phyloP scores from a whole-genome alignment of 164 flowering plant species.

The Magnolia sinica region DNA sequence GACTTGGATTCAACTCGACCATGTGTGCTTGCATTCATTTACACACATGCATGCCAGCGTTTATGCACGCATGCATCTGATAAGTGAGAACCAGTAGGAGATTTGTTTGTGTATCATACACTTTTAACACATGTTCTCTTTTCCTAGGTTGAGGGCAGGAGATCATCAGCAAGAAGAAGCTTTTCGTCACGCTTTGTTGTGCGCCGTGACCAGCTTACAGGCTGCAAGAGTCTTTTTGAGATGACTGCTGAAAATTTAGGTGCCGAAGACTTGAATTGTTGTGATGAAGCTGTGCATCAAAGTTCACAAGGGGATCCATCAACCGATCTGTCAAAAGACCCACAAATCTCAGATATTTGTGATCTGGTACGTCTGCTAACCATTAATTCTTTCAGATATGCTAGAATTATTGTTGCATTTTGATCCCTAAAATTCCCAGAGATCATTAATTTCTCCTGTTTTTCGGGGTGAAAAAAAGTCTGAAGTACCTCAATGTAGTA shows the following conservation, averaged over 20 bases:
- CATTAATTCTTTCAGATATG: background rate
- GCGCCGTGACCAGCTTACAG: too few relatives aligned
- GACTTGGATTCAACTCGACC: background rate
- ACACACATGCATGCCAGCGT: background rate
- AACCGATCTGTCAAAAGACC: slow-evolving; percentile 21
- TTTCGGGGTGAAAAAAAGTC: background rate
- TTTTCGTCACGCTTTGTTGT: slow-evolving; percentile 38
- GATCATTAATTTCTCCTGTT: background rate
- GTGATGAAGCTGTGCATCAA: slow-evolving; percentile 12
- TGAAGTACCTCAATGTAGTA: background rate
- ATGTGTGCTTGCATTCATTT: background rate
- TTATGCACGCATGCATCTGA: background rate
- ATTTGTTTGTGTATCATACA: background rate
- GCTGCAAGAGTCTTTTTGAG: too few relatives aligned
- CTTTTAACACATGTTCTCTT: background rate
- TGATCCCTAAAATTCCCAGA: background rate
- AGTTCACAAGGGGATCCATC: slow-evolving; percentile 17
- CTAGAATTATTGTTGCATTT: background rate
- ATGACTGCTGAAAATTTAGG: slow-evolving; percentile 17
- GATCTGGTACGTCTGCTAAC: slow-evolving; percentile 11
- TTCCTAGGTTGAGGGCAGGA: slow-evolving; percentile 31
- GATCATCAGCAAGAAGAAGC: slow-evolving; percentile 40
- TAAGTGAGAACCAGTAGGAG: background rate
- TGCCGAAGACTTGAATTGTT: slow-evolving; percentile 10
- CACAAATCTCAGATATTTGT: slow-evolving; percentile 7